Conservation (phyloP, 164 flowering plant species). For the Aristolochia contorta region DNA sequence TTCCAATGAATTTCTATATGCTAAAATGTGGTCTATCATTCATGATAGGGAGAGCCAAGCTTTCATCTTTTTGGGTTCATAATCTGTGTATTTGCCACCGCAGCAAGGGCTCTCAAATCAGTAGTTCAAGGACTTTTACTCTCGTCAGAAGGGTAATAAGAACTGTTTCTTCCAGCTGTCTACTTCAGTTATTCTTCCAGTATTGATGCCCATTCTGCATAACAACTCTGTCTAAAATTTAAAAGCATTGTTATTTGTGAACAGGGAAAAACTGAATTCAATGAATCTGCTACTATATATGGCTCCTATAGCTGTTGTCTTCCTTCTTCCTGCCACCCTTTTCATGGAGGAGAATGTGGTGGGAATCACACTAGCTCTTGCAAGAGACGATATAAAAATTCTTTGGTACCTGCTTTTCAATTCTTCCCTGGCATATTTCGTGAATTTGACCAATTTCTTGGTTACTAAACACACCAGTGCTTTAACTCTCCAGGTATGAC, state of each 20-base stretch:
- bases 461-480: slow-evolving; percentile 76
- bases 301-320: slow-evolving; percentile 59
- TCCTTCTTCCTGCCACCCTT: slow-evolving; percentile 50
- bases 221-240: background rate
- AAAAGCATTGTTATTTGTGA: slow-evolving; percentile 5
- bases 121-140: slow-evolving; percentile 50
- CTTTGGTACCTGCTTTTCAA: slow-evolving; percentile 53
- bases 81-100: slow-evolving; percentile 52
- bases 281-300: slow-evolving; percentile 61
- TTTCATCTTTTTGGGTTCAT: slow-evolving; percentile 59
- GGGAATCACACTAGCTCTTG: slow-evolving; percentile 44
- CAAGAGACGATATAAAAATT: slow-evolving; percentile 35
- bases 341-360: slow-evolving; percentile 50
- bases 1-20: background rate
- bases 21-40: slow-evolving; percentile 3
- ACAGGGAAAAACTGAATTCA: slow-evolving; percentile 60
- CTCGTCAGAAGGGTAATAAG: slow-evolving; percentile 49
- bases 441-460: slow-evolving; percentile 61
- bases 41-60: slow-evolving; percentile 49
- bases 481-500: slow-evolving; percentile 58
- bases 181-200: background rate
- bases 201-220: background rate
- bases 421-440: slow-evolving; percentile 52
- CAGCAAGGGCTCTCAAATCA: slow-evolving; percentile 51
- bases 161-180: background rate